These are phyloP conservation scores for Yarrowia deformans DNA, from an alignment of 805 yeast species.

Conservation along the genomic window DNA sequence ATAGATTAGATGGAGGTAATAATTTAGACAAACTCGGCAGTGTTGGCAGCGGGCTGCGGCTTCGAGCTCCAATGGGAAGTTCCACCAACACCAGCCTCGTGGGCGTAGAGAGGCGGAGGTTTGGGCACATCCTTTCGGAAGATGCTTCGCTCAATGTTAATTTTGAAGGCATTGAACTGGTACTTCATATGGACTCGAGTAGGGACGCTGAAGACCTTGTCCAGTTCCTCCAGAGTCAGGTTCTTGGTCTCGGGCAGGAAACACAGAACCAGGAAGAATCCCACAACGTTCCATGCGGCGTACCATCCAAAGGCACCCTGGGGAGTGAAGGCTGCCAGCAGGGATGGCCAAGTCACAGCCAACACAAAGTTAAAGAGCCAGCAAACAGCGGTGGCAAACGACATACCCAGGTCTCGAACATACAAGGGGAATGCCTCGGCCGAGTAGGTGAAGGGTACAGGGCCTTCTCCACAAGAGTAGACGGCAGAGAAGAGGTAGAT, in stretches of 20 bases:
- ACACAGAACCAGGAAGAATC: conserved; percentile 65
- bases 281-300: conserved; percentile 84
- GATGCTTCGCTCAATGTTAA: conserved; percentile 43
- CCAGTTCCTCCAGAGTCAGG: conserved; percentile 77
- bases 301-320: conserved; percentile 91
- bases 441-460: conserved; percentile 87
- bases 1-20: conserved; percentile 4
- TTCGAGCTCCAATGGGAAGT: conserved; percentile 29
- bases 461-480: conserved; percentile 87
- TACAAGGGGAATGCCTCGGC: conserved; percentile 85
- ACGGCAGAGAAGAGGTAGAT: conserved; percentile 75
- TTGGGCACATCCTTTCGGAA: conserved; percentile 43
- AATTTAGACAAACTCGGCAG: conserved; percentile 22
- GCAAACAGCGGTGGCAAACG: conserved; percentile 70
- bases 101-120: conserved; percentile 36
- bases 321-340: conserved; percentile 68
- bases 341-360: conserved; percentile 81
- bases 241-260: conserved; percentile 72
- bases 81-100: conserved; percentile 26
- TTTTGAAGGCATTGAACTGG: conserved; percentile 51
- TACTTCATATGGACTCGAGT: conserved; percentile 61
- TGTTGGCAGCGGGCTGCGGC: conserved; percentile 1
- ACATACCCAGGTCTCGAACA: conserved; percentile 81
- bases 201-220: conserved; percentile 72
- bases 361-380: conserved; percentile 65